Evolutionary conservation across 345 rosid species (phyloP), one percentile per base, ranked within the genome.

Genomic region (Noccaea caerulescens): DNA sequence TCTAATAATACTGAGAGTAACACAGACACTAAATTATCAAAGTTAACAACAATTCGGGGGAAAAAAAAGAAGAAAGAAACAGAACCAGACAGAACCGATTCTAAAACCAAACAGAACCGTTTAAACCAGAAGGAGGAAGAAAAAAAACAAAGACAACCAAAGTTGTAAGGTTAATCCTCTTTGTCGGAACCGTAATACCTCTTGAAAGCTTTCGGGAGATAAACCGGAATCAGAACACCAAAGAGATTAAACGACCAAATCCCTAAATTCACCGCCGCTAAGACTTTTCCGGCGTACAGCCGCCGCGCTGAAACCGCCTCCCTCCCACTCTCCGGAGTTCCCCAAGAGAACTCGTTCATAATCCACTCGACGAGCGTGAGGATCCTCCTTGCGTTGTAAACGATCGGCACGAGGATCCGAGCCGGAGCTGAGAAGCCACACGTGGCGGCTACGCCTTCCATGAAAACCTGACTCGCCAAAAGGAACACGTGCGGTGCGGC

Each of bases 201-300:
- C 67, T 80, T 84, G 51, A 94, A 88, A 64, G 93, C 99, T 72
- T 54, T 85, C 1, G 97, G 97, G 54, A 89, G 77, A 63, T 87
- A 89, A 72, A 91, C 84, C 67, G 99, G 98, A 68, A 94, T 73
- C 84, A 94, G 66, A 76, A 94, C 84, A 8, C 93, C 86, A 72
- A 89, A 86, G 37, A 94, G 86, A 84, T 94, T 94, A 80, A 83
- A 92, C 81, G 93, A 75, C 98, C 98, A 87, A 16, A 94, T 52
- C 11, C 81, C 96, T 80, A 86, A 68, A 51, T 94, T 93, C 14
- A 86, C 87, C 72, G 75, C 71, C 10, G 93, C 95, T 16, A 91
- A 86, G 12, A 58, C 80, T 75, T 87, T 82, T 0, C 98, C 99
- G 57, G 77, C 67, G 11, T 39, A 63, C 36, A 87, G 6, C 64